Base-by-base conservation (phyloP, 148 eudicot genomes). In the Limonium bicolor region DNA sequence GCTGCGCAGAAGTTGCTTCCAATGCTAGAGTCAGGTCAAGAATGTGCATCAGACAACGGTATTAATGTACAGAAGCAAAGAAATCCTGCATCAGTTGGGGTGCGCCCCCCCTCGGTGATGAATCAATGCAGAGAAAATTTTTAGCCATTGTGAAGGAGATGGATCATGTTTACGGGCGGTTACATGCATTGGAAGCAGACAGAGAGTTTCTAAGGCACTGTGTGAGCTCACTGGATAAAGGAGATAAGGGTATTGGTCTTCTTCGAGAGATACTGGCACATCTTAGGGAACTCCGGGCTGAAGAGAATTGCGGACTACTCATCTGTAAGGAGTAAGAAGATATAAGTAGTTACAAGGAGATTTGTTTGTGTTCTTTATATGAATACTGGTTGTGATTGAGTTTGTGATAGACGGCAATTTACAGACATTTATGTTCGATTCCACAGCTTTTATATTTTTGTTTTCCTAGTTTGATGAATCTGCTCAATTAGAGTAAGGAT, bases 171-270 rank as follows among this genome's bases (percentile, higher is more conserved):
- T 74, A 82, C 35, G 70, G 62, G 24, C 71, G 93, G 65, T 32
- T 82, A 17, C 82, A 74, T 53, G 77, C 77, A 23, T 66, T 77
- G 0, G 86, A 77, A 64, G 81, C 72, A 0, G 82, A 82, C 45
- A 61, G 73, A 40, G 82, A 77, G 67, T 73, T 77, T 49, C 71
- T 71, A 35, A 79, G 74, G 75, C 82, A 79, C 22, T 79, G 87
- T 51, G 48, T 74, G 16, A 45, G 69, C 41, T 79, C 79, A 10
- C 44, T 79, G 37, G 71, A 48, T 29, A 75, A 79, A 66, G 87
- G 87, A 4, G 77, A 74, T 36, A 54, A 71, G 42, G 82, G 87
- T 1, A 57, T 71, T 23, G 63, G 58, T 17, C 68, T 79, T 27
- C 78, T 79, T 10, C 63, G 68, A 35, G 87, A 79, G 48, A 74